phyloP scores from a whole-genome alignment of 1,284 basidiomycete species.

The Earliella scabrosa region DNA sequence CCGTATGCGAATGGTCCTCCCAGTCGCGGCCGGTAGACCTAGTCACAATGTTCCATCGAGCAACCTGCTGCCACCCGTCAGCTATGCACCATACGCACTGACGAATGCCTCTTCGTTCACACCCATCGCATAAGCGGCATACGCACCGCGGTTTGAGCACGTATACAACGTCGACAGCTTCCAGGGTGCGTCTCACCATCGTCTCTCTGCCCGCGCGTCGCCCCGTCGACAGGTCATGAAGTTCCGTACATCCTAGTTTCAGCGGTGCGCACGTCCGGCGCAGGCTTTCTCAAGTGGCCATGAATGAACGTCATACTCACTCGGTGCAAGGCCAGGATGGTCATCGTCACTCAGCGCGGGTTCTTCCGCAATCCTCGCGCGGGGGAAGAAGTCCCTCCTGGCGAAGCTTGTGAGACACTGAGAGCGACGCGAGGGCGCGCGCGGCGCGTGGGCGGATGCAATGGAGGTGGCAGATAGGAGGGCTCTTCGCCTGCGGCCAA shows the following conservation, averaged over 20 bases:
- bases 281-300: slow-evolving; percentile 62
- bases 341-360: slow-evolving; percentile 27
- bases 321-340: slow-evolving; percentile 26
- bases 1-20: too few relatives aligned
- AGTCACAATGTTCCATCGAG: too few relatives aligned
- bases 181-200: slow-evolving; percentile 47
- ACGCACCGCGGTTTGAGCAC: slow-evolving; percentile 51
- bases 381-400: slow-evolving; percentile 16
- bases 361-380: slow-evolving; percentile 20
- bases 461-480: too few relatives aligned
- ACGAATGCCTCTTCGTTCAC: too few relatives aligned
- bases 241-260: slow-evolving; percentile 62
- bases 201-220: too few relatives aligned
- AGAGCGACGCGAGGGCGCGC: too few relatives aligned
- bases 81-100: too few relatives aligned
- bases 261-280: slow-evolving; percentile 56
- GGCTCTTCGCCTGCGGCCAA: too few relatives aligned
- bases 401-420: slow-evolving; percentile 14
- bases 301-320: slow-evolving; percentile 69
- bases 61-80: too few relatives aligned
- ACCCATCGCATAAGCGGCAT: too few relatives aligned
- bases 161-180: slow-evolving; percentile 71
- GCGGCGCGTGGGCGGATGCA: too few relatives aligned
- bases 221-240: slow-evolving; percentile 31
- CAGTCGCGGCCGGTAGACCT: too few relatives aligned